Evolutionary conservation across 2,329 filamentous ascomycete genomes (phyloP).

Genomic region (Microcyclospora pomicola): DNA sequence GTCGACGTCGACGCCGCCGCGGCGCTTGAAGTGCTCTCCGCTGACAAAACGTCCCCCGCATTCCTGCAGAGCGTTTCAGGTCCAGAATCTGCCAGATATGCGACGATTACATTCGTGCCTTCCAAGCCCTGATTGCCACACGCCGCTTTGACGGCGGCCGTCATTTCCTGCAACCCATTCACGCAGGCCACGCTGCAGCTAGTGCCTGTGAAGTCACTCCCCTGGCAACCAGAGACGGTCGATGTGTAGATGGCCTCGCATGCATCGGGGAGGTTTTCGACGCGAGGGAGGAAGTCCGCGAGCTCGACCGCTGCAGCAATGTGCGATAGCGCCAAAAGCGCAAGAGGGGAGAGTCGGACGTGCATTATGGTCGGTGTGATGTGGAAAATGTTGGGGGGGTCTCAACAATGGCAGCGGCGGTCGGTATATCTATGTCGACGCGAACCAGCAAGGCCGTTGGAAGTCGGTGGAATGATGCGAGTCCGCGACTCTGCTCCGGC

Average conservation of each 20-base stretch:
- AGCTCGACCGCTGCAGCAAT: conserved; percentile 27
- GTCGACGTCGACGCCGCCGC: conserved; percentile 3
- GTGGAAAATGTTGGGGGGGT: no score
- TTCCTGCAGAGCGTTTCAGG: conserved; percentile 27
- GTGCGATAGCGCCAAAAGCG: conserved; percentile 14
- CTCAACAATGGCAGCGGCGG: no score
- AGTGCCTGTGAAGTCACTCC: conserved; percentile 28
- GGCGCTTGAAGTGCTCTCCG: conserved; percentile 4
- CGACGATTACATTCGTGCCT: conserved; percentile 28
- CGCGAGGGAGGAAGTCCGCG: conserved; percentile 30
- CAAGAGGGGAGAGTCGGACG: conserved; percentile 3
- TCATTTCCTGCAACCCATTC: conserved; percentile 25
- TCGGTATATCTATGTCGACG: no score
- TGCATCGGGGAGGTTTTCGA: conserved; percentile 24
- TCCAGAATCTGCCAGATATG: conserved; percentile 28
- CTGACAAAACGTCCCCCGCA: conserved; percentile 11
- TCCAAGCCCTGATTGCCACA: conserved; percentile 22
- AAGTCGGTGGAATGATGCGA: no score
- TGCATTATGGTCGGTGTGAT: conserved; percentile 3
- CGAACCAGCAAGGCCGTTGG: no score
- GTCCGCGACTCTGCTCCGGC: no score
- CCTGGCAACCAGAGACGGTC: conserved; percentile 26
- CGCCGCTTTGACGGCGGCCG: conserved; percentile 16
- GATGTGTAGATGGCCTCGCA: conserved; percentile 30
- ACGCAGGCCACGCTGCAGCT: conserved; percentile 30